phyloP scores from a whole-genome alignment of 2,329 filamentous ascomycete genomes.

The Penicillium thymicola region DNA sequence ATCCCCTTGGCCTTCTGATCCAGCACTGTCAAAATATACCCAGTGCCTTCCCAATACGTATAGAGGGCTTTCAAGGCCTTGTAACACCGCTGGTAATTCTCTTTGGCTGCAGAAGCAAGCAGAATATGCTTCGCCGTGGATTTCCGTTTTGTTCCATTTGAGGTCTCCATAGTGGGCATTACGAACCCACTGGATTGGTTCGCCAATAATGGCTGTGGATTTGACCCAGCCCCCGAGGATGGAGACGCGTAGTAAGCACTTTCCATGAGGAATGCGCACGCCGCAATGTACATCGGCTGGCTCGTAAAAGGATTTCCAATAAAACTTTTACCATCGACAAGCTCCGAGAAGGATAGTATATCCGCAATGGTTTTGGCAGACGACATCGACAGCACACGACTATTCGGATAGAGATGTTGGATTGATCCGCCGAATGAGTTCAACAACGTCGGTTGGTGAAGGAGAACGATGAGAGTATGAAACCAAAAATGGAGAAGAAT shows the following conservation, averaged over 20 bases:
- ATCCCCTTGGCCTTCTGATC: constrained; percentile 87
- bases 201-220: constrained; percentile 37
- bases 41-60: constrained; percentile 79
- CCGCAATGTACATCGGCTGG: constrained; percentile 88
- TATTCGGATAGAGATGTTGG: constrained; percentile 73
- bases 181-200: constrained; percentile 36
- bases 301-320: constrained; percentile 86
- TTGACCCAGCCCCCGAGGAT: constrained; percentile 60
- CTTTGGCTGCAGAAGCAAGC: constrained; percentile 74
- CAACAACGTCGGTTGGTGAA: constrained; percentile 79
- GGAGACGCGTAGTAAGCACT: constrained; percentile 67
- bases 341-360: constrained; percentile 78
- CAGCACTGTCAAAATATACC: constrained; percentile 80
- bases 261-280: constrained; percentile 83
- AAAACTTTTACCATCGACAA: constrained; percentile 81
- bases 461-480: constrained; percentile 77
- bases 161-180: constrained; percentile 32
- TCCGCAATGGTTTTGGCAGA: constrained; percentile 90
- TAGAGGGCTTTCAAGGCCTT: constrained; percentile 78
- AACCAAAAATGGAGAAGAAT: constrained; percentile 87
- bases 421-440: constrained; percentile 70
- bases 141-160: constrained; percentile 29
- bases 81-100: constrained; percentile 85
- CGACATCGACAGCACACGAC: constrained; percentile 77
- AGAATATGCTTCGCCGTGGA: constrained; percentile 64